Percentiles rank a stretch among this genome's conserved stretches.
Evolutionary conservation across 2,329 filamentous ascomycete species (phyloP).

Genomic region (Scorias spongiosa): DNA sequence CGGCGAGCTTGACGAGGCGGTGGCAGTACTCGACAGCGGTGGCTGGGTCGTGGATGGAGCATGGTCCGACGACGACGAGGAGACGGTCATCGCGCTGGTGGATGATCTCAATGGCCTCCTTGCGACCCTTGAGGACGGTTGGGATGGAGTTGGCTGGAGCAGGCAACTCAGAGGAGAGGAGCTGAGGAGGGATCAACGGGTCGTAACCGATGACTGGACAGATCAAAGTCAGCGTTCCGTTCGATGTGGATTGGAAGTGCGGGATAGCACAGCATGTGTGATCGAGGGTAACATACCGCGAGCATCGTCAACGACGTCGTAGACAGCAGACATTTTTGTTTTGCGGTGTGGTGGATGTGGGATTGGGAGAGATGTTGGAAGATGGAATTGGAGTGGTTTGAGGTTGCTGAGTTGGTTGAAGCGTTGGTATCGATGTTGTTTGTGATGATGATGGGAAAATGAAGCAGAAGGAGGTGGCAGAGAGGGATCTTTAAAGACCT

Average conservation of each 20-base stretch:
- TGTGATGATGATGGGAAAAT: no score
- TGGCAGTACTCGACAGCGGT: slow-evolving; percentile 78
- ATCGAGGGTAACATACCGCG: slow-evolving; percentile 29
- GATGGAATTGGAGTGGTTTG: neutral
- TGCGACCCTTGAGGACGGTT: slow-evolving; percentile 57
- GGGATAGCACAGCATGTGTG: no score
- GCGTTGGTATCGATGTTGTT: no score
- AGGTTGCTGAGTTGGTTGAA: neutral
- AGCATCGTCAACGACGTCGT: slow-evolving; percentile 32
- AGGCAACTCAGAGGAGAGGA: slow-evolving; percentile 76
- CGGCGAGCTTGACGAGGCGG: slow-evolving; percentile 59
- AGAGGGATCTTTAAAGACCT: no score
- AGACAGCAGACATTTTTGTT: neutral
- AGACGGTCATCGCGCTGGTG: slow-evolving; percentile 71
- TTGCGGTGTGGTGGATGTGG: no score
- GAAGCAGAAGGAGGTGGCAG: no score
- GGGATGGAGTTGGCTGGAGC: slow-evolving; percentile 42
- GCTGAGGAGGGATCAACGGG: slow-evolving; percentile 74
- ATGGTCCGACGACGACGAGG: slow-evolving; percentile 86
- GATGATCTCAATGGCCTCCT: slow-evolving; percentile 57
- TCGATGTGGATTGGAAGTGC: neutral
- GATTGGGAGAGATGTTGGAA: neutral
- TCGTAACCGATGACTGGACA: slow-evolving; percentile 75
- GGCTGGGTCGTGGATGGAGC: slow-evolving; percentile 89
- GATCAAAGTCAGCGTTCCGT: slow-evolving; percentile 2